Percentiles rank a stretch among this genome's conserved stretches.
Conservation (phyloP, 352 stramenopile species). For the Phytophthora brassicae region DNA sequence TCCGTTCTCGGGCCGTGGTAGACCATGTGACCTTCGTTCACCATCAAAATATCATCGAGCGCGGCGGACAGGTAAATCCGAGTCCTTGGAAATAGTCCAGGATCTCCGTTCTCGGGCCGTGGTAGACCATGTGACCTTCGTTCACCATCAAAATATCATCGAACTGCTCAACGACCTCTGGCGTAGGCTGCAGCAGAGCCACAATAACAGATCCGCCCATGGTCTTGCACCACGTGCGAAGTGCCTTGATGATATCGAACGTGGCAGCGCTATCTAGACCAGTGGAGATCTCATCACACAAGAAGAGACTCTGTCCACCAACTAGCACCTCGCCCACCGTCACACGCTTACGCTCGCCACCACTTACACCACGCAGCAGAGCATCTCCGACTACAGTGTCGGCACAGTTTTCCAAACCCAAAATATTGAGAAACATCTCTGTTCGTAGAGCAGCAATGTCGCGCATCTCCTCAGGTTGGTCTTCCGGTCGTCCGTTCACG, state of each 20-base stretch:
- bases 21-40: slow-evolving; percentile 91
- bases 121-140: slow-evolving; percentile 93
- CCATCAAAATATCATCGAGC: slow-evolving; percentile 87
- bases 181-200: slow-evolving; percentile 50
- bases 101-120: slow-evolving; percentile 78
- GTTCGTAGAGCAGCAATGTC: slow-evolving; percentile 68
- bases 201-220: slow-evolving; percentile 39
- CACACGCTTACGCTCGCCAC: slow-evolving; percentile 85
- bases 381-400: slow-evolving; percentile 93
- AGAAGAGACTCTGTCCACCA: slow-evolving; percentile 55
- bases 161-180: slow-evolving; percentile 95
- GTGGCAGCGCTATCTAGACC: slow-evolving; percentile 61
- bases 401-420: slow-evolving; percentile 89
- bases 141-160: slow-evolving; percentile 95
- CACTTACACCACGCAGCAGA: slow-evolving; percentile 85
- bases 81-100: slow-evolving; percentile 84
- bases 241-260: slow-evolving; percentile 54
- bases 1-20: slow-evolving; percentile 88
- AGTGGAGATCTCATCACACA: slow-evolving; percentile 80
- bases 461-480: slow-evolving; percentile 73
- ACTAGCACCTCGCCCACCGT: slow-evolving; percentile 77
- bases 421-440: slow-evolving; percentile 72
- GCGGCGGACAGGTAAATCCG: slow-evolving; percentile 71
- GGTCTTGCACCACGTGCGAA: slow-evolving; percentile 51
- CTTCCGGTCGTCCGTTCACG: slow-evolving; percentile 58